Base-by-base conservation (phyloP, 495 filamentous ascomycete genomes). In the Penicillium canariense region DNA sequence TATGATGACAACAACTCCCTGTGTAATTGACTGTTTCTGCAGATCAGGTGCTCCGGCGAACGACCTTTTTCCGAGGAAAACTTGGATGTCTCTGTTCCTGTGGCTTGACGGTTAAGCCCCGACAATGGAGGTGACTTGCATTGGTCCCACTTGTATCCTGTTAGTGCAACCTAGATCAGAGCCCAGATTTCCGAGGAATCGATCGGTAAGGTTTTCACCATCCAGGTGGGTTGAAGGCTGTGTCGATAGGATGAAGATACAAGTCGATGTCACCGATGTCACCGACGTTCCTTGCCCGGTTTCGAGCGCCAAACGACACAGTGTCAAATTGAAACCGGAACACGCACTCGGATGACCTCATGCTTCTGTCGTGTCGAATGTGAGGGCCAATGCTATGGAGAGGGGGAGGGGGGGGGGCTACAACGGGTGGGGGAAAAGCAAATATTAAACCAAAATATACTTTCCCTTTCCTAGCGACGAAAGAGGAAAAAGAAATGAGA, bases 401-500 rank as follows among this genome's bases (percentile, higher is more conserved):
- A 25, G 46, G 46, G 18, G 23, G 50, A 15, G 34, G 25, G 31
- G 10, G 15, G 20, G 15, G 15, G 25, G 26, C 20, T 55, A 8
- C 35, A 49, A 49, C 35, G 34, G 42, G 52, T 18, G 35, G 40
- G 14, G 6, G 32, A 55, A 48, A 55, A 55, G 52, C 52, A 55
- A 49, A 54, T 31, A 48, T 25, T 18, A 20, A 43, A 40, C 46
- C 30, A 53, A 27, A 27, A n/a, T n/a, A n/a, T n/a, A n/a, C n/a
- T n/a, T n/a, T 40, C 5, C 20, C 43, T 49, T 44, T 28, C 22
- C 35, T 45, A 25, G 52, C 45, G 45, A 27, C 36, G 36, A 25
- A 31, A 22, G 35, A 26, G 45, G 45, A 42, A 49, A 48, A 55
- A 55, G 35, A 55, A 55, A 55, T 26, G 45, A 55, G 38, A 48